Conservation (phyloP, 1,284 basidiomycete genomes). For the Cryptococcus wingfieldii region DNA sequence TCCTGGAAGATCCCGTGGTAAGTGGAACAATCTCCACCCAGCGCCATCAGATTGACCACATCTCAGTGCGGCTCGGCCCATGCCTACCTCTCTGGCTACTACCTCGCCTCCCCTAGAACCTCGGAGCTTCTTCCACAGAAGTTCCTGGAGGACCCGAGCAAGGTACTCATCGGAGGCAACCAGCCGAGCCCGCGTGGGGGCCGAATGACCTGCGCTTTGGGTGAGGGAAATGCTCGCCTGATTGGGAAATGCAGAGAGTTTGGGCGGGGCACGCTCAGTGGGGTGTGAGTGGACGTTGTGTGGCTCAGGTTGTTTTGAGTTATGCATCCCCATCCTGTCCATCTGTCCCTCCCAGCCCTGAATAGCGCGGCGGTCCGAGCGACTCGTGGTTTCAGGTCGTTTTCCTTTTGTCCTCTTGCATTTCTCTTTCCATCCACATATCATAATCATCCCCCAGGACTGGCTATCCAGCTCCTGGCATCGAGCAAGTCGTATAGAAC, state of each 20-base stretch:
- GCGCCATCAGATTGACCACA: not conserved
- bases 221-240: slow-evolving; percentile 13
- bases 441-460: too few species aligned
- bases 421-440: too few species aligned
- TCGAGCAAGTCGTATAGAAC: too few species aligned
- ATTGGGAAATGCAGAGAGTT: slow-evolving; percentile 16
- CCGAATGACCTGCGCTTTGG: slow-evolving; percentile 10
- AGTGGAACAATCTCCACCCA: slow-evolving; percentile 7
- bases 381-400: too few species aligned
- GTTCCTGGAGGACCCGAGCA: slow-evolving; percentile 2
- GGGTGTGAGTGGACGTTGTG: too few species aligned
- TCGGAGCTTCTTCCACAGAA: slow-evolving; percentile 9
- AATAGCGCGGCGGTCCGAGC: too few species aligned
- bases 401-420: too few species aligned
- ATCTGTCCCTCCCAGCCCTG: too few species aligned
- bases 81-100: slow-evolving; percentile 33
- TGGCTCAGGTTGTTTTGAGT: too few species aligned
- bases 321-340: too few species aligned
- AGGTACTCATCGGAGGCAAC: slow-evolving; percentile 10
- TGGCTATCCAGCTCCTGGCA: too few species aligned
- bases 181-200: slow-evolving; percentile 25
- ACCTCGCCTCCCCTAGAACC: slow-evolving; percentile 19
- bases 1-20: slow-evolving; percentile 43
- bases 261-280: slow-evolving; percentile 6
- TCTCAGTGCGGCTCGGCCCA: slow-evolving; percentile 35